Evolutionary conservation across 352 stramenopile species (phyloP).

Genomic region (Blastocystis sp.): DNA sequence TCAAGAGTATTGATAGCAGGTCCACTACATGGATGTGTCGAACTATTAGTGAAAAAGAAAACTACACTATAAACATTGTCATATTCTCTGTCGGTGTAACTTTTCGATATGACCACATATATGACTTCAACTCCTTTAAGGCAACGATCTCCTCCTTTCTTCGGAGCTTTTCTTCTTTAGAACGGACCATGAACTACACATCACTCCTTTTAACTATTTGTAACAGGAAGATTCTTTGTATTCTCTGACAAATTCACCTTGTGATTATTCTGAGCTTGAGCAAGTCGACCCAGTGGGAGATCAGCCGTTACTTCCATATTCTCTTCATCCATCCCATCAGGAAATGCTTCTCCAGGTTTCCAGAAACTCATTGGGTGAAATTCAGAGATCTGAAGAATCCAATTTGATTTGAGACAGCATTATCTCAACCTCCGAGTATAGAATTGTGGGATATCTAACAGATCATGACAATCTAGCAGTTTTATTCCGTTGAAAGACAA

Average conservation of each 20-base stretch:
- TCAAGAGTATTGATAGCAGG: constrained; percentile 13
- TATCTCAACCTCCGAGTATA: not conserved
- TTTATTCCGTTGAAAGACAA: too few relatives aligned
- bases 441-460: not conserved
- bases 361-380: constrained; percentile 40
- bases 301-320: not conserved
- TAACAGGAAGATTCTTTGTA: constrained; percentile 35
- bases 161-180: not conserved
- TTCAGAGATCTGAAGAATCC: not conserved
- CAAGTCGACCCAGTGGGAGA: not conserved
- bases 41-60: not conserved
- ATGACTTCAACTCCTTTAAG: constrained; percentile 54
- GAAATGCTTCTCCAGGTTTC: constrained; percentile 52
- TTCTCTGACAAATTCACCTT: constrained; percentile 36
- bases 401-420: not conserved
- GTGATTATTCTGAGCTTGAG: not conserved
- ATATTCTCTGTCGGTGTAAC: not conserved
- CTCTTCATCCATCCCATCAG: not conserved
- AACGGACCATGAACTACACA: constrained; percentile 53
- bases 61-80: not conserved
- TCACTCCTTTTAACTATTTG: not conserved
- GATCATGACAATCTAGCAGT: too few relatives aligned
- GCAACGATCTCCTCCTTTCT: constrained; percentile 26
- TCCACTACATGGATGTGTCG: constrained; percentile 24
- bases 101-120: constrained; percentile 57